phyloP scores from a whole-genome alignment of 1,284 basidiomycete species.

The Heterobasidion irregulare region DNA sequence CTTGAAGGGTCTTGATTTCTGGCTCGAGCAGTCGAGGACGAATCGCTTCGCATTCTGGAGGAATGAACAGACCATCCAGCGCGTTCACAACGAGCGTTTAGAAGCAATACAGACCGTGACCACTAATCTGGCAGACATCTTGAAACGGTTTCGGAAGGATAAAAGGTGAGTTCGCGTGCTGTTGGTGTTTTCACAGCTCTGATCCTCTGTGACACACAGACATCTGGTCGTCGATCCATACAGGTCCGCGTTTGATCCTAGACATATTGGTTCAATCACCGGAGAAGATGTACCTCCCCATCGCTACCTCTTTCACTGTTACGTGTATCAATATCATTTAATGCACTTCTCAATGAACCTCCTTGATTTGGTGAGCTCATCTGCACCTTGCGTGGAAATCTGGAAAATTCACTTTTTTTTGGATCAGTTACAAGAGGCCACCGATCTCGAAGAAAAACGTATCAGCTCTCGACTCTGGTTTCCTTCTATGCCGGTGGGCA shows the following conservation, averaged over 20 bases:
- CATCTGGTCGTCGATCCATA: slow-evolving; percentile 67
- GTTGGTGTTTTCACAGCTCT: slow-evolving; percentile 7
- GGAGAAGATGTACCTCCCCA: slow-evolving; percentile 35
- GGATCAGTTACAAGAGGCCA: slow-evolving; percentile 42
- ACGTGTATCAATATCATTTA: slow-evolving; percentile 55
- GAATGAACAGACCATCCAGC: slow-evolving; percentile 20
- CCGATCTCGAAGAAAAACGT: slow-evolving; percentile 49
- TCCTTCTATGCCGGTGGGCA: slow-evolving; percentile 40
- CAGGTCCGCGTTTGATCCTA: slow-evolving; percentile 47
- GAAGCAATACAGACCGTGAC: slow-evolving; percentile 24
- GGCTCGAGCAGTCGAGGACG: slow-evolving; percentile 39
- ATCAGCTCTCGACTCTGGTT: slow-evolving; percentile 55
- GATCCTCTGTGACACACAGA: slow-evolving; percentile 22
- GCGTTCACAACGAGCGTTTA: slow-evolving; percentile 26
- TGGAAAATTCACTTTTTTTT: not conserved
- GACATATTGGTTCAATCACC: slow-evolving; percentile 20
- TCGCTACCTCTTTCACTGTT: slow-evolving; percentile 59
- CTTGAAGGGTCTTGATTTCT: slow-evolving; percentile 38
- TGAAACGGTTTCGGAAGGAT: slow-evolving; percentile 42
- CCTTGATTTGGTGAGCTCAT: slow-evolving; percentile 18
- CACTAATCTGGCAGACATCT: slow-evolving; percentile 26
- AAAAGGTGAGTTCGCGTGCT: slow-evolving; percentile 33
- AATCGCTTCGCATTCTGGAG: slow-evolving; percentile 32
- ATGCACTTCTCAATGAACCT: slow-evolving; percentile 19
- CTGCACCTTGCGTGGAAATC: not conserved